Percentiles rank a stretch among this genome's conserved stretches.
Conservation (phyloP, 179 eudicot species). For the Silene noctiflora region DNA sequence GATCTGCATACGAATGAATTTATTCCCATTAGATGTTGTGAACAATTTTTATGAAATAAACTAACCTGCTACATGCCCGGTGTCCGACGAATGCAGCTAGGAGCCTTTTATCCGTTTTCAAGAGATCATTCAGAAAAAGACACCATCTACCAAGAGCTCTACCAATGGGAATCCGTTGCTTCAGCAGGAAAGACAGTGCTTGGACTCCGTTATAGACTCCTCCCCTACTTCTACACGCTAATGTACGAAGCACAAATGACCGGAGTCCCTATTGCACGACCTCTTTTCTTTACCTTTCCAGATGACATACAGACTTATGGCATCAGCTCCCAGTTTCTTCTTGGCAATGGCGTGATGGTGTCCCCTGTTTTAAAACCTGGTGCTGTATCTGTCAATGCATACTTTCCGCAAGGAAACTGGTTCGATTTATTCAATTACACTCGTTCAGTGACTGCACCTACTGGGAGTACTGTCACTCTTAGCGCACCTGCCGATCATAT, state of each 20-base stretch:
- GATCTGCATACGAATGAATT: too few relatives aligned
- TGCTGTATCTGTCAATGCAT: constrained; percentile 50
- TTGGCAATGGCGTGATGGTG: constrained; percentile 72
- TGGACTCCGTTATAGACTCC: constrained; percentile 69
- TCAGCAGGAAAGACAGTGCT: constrained; percentile 59
- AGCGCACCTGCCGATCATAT: too few relatives aligned
- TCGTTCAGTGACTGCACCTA: constrained; percentile 38
- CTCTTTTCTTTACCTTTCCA: constrained; percentile 82
- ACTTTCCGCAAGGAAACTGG: constrained; percentile 81
- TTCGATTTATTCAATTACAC: constrained; percentile 62
- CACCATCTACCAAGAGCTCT: constrained; percentile 59
- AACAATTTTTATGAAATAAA: too few relatives aligned
- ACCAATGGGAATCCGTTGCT: constrained; percentile 72
- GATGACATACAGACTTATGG: constrained; percentile 49
- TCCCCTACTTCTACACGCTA: constrained; percentile 69
- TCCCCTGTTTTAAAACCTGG: constrained; percentile 63
- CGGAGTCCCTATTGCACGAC: constrained; percentile 72
- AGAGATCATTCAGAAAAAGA: constrained; percentile 53
- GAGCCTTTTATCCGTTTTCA: constrained; percentile 86
- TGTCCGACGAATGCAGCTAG: constrained; percentile 41
- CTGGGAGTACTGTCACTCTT: too few relatives aligned
- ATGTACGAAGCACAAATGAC: constrained; percentile 66
- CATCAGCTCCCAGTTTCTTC: constrained; percentile 64
- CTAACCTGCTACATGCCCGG: too few relatives aligned
- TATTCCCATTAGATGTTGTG: too few relatives aligned